Conservation (phyloP, 495 filamentous ascomycete genomes). For the Glonium stellatum region DNA sequence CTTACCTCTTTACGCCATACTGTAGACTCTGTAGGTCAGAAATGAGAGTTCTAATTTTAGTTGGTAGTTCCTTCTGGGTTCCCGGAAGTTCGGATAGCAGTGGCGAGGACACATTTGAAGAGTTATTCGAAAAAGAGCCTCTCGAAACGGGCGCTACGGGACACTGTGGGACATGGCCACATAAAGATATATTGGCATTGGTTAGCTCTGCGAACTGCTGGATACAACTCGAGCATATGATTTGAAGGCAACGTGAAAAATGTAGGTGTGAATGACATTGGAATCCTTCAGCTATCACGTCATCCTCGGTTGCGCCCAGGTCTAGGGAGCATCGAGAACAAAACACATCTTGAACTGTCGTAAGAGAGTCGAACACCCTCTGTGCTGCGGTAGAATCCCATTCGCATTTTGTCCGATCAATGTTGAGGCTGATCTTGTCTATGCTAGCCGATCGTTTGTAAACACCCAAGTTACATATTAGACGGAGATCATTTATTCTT, state of each 20-base stretch:
- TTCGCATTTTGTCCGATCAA: background rate
- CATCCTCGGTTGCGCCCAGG: background rate
- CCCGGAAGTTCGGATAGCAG: background rate
- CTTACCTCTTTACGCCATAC: slow-evolving; percentile 12
- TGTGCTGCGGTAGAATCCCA: background rate
- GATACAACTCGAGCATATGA: background rate
- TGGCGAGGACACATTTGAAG: background rate
- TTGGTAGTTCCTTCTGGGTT: background rate
- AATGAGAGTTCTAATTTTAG: slow-evolving; percentile 27
- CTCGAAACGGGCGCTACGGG: background rate
- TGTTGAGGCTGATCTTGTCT: background rate
- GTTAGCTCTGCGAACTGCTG: background rate
- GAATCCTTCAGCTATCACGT: background rate
- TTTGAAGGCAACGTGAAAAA: background rate
- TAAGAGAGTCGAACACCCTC: background rate
- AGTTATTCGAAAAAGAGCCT: background rate
- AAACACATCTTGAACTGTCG: background rate
- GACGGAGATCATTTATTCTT: slow-evolving; percentile 11
- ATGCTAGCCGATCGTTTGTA: background rate
- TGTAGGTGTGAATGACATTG: background rate
- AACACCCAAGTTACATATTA: slow-evolving; percentile 13
- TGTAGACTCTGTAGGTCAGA: slow-evolving; percentile 11
- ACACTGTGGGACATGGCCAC: background rate
- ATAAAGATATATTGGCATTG: background rate
- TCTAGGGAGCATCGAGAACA: background rate